Conservation (phyloP, 768 basidiomycete genomes). For the Gloeophyllum trabeum region DNA sequence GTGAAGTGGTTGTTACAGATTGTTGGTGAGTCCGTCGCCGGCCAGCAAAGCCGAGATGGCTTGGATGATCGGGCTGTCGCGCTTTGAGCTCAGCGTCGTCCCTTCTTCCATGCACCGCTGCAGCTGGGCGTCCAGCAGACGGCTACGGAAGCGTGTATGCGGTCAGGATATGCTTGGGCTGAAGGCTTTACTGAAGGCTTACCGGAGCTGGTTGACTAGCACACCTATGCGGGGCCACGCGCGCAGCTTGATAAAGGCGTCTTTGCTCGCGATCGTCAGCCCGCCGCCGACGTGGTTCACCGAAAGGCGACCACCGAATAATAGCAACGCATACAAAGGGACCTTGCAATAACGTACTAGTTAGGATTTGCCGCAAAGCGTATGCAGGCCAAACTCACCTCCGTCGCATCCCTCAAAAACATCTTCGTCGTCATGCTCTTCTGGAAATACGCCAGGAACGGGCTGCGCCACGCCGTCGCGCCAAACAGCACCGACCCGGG, state of each 20-base stretch:
- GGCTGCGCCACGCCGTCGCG: slow-evolving; percentile 60
- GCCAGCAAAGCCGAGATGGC: slow-evolving; percentile 29
- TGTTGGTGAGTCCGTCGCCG: slow-evolving; percentile 20
- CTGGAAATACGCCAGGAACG: slow-evolving; percentile 77
- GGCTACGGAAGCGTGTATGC: slow-evolving; percentile 23
- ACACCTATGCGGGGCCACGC: slow-evolving; percentile 90
- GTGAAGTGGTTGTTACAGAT: background rate
- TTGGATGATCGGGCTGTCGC: slow-evolving; percentile 41
- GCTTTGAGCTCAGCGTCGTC: slow-evolving; percentile 29
- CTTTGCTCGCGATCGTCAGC: slow-evolving; percentile 45
- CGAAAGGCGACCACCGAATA: slow-evolving; percentile 74
- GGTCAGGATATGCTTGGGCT: background rate
- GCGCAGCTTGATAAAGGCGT: slow-evolving; percentile 46
- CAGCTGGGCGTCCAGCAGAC: slow-evolving; percentile 60
- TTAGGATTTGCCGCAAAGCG: background rate
- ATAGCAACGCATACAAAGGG: slow-evolving; percentile 76
- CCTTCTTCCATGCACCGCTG: slow-evolving; percentile 55
- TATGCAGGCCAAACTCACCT: slow-evolving; percentile 40
- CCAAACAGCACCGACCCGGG: slow-evolving; percentile 74
- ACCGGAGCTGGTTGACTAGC: slow-evolving; percentile 80
- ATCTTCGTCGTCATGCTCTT: slow-evolving; percentile 77
- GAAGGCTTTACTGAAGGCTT: too few species aligned
- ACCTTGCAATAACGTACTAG: slow-evolving; percentile 33
- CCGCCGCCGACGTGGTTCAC: slow-evolving; percentile 80
- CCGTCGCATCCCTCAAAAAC: slow-evolving; percentile 79